Base-by-base conservation (phyloP, 768 basidiomycete genomes). In the Daedalea quercina region DNA sequence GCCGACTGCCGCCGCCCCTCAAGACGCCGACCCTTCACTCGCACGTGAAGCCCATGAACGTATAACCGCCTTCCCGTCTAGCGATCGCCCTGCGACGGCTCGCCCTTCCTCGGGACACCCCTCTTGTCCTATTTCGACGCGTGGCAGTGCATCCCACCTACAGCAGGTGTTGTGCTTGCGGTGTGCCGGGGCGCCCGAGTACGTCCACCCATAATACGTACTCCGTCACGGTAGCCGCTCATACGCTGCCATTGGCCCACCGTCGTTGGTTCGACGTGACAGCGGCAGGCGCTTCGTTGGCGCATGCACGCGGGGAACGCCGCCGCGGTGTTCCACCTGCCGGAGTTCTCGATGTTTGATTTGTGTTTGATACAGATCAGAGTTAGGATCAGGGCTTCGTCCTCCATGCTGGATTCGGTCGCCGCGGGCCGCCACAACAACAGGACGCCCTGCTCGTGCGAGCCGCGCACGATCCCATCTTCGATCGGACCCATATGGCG, bases 391-490 rank as follows among this genome's bases (percentile, higher is more conserved):
- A 40, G 37, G 17, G 44, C 20, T 44, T 22, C 24, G 13, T 22
- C 44, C 24, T 17, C 44, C 24, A 23, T 20, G 44, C 46, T 23
- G 17, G 17, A 28, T 47, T 25, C 28, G 46, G 46, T 17, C 28
- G 15, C 46, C 20, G 25, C 46, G 46, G 46, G 17, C 46, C 26
- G 28, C 46, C 37, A 40, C 37, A 40, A 8, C 34, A 35, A 3
- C 37, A 40, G 15, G 19, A 40, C 37, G 37, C 37, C 37, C 19
- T 40, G 15, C 37, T 19, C 17, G 37, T 19, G 37, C 37, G 46
- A 44, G 46, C 46, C 19, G 15, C 44, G 46, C 25, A 26, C 46
- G 46, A 49, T 49, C 35, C 33, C 31, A 49, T 49, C 47, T 49
- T 35, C 47, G 47, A 49, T 49, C 47, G 44, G 19, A 23, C 46